Percentiles rank a stretch among this genome's conserved stretches.
These are phyloP conservation scores for Penicillium sp. DNA, from an alignment of 2,329 filamentous ascomycete species.

Conservation along the genomic window DNA sequence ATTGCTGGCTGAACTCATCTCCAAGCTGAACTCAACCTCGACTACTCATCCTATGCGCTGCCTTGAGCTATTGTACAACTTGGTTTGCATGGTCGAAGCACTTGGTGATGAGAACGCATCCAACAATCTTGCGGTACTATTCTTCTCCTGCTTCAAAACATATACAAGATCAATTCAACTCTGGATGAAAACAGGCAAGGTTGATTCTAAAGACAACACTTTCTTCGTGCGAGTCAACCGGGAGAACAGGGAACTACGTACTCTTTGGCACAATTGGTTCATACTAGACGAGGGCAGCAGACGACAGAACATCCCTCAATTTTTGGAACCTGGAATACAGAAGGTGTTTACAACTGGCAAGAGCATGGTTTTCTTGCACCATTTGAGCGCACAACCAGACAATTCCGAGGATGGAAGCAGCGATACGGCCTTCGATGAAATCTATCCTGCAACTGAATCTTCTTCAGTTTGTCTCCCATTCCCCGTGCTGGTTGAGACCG, in stretches of 20 bases:
- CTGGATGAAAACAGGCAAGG: conserved; percentile 80
- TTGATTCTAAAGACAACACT: conserved; percentile 62
- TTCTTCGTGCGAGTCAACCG: conserved; percentile 71
- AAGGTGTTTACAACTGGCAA: conserved; percentile 87
- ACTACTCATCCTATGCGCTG: conserved; percentile 63
- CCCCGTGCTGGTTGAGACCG: conserved; percentile 67
- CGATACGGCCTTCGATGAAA: conserved; percentile 30
- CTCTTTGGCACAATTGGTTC: conserved; percentile 76
- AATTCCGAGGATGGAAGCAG: conserved; percentile 29
- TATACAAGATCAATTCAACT: conserved; percentile 75
- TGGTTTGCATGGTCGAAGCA: conserved; percentile 67
- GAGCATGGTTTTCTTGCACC: conserved; percentile 78
- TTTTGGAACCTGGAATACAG: conserved; percentile 65
- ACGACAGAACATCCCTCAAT: conserved; percentile 66
- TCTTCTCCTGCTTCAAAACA: conserved; percentile 76
- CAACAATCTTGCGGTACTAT: conserved; percentile 63
- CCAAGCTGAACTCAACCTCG: conserved; percentile 50
- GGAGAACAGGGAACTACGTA: conserved; percentile 56
- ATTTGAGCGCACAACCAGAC: conserved; percentile 54
- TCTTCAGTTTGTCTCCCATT: conserved; percentile 37
- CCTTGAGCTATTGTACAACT: conserved; percentile 73
- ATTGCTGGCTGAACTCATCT: conserved; percentile 61
- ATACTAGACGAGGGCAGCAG: conserved; percentile 59
- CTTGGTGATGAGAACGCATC: conserved; percentile 63
- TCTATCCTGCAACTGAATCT: conserved; percentile 39